phyloP scores from a whole-genome alignment of 768 basidiomycete species.

The Cystoderma amianthinum region DNA sequence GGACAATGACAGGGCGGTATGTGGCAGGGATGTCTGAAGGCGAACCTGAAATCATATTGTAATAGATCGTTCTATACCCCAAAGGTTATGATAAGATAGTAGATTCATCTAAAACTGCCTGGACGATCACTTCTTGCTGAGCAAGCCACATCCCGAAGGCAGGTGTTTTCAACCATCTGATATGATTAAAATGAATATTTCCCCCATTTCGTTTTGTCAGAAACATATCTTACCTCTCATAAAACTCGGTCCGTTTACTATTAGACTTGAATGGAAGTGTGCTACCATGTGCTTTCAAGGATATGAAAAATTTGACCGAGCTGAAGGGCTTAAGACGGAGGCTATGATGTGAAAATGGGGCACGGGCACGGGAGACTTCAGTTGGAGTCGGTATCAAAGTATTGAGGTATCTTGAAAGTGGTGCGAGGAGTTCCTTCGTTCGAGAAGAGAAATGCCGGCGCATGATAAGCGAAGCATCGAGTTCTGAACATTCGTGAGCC shows the following conservation, averaged over 20 bases:
- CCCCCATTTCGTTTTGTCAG: neutral
- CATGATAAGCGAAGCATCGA: conserved; percentile 57
- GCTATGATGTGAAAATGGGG: conserved; percentile 3
- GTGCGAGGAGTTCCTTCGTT: conserved; percentile 81
- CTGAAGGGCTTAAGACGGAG: conserved; percentile 67
- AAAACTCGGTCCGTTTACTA: conserved; percentile 64
- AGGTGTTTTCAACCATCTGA: conserved; percentile 63
- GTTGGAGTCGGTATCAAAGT: conserved; percentile 80
- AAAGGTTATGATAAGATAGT: too few species aligned
- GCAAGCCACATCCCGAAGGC: conserved; percentile 79
- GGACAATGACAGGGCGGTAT: too few species aligned
- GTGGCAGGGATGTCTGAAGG: too few species aligned
- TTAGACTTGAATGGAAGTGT: conserved; percentile 70
- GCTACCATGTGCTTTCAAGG: conserved; percentile 63
- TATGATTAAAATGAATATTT: neutral
- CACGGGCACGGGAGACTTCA: conserved; percentile 33
- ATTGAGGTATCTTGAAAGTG: conserved; percentile 92
- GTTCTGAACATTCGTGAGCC: conserved; percentile 27
- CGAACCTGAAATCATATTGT: too few species aligned
- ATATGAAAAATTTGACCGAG: conserved; percentile 59
- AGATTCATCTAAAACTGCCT: conserved; percentile 38
- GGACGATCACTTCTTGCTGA: conserved; percentile 66
- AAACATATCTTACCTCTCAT: conserved; percentile 36
- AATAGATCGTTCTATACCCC: too few species aligned
- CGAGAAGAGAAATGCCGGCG: conserved; percentile 81